Evolutionary conservation across 2,329 filamentous ascomycete genomes (phyloP).

Genomic region (Moelleriella libera): DNA sequence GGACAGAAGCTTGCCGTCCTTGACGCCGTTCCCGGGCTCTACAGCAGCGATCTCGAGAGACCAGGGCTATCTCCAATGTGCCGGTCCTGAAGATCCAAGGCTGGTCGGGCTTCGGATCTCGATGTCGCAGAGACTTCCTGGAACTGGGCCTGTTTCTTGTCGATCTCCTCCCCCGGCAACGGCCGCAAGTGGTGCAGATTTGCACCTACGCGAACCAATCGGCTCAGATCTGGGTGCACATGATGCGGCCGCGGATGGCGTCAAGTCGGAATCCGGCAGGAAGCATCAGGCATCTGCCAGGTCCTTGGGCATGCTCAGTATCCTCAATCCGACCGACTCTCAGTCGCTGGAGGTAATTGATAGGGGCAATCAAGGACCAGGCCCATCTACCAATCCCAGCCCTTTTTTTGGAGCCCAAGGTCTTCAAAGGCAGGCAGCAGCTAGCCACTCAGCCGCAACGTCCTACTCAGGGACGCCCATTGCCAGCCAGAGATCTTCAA

Average conservation of each 20-base stretch:
- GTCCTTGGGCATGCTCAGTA: constrained; percentile 21
- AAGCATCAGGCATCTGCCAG: constrained; percentile 12
- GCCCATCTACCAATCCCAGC: neutral
- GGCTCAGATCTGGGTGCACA: constrained; percentile 4
- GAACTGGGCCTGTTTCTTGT: constrained; percentile 40
- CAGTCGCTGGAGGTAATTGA: constrained; percentile 8
- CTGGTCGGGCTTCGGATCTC: constrained; percentile 43
- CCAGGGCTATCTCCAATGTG: constrained; percentile 36
- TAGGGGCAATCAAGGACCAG: neutral
- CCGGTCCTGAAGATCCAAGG: constrained; percentile 34
- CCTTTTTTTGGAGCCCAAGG: constrained; percentile 8
- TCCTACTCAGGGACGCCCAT: constrained; percentile 20
- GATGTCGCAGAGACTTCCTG: constrained; percentile 50
- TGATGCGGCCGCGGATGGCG: constrained; percentile 11
- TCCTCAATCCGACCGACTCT: constrained; percentile 22
- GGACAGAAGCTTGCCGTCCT: constrained; percentile 9
- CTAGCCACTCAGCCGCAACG: constrained; percentile 13
- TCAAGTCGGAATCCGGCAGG: constrained; percentile 9
- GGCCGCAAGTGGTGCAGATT: constrained; percentile 11
- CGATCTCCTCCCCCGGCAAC: constrained; percentile 27
- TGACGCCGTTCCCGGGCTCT: constrained; percentile 10
- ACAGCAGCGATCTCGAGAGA: constrained; percentile 9
- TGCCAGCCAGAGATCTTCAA: constrained; percentile 8
- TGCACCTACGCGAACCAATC: constrained; percentile 8
- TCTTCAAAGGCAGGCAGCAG: constrained; percentile 11